Percentiles rank a stretch among this genome's conserved stretches.
Conservation (phyloP, 805 yeast species). For the Saturnispora saitoi region DNA sequence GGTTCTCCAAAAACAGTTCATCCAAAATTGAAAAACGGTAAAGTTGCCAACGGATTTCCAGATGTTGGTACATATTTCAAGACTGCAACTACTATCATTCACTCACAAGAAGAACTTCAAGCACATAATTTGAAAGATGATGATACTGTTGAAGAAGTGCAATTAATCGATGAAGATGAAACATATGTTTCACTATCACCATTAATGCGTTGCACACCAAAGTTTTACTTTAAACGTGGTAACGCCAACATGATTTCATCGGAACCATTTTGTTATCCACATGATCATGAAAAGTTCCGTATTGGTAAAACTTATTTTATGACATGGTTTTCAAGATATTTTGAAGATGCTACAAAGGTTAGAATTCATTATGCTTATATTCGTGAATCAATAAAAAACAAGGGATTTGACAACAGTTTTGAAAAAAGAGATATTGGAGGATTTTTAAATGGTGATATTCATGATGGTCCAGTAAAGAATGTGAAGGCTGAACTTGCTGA, state of each 20-base stretch:
- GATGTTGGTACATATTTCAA: conserved; percentile 71
- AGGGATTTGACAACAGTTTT: conserved; percentile 37
- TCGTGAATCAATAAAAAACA: conserved; percentile 43
- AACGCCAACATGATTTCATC: conserved; percentile 43
- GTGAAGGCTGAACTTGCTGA: conserved; percentile 17
- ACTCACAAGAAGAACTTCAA: conserved; percentile 52
- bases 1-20: conserved; percentile 74
- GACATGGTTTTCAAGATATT: conserved; percentile 72
- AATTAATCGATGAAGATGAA: conserved; percentile 57
- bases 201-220: conserved; percentile 78
- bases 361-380: conserved; percentile 60
- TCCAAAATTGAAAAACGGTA: conserved; percentile 71
- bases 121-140: conserved; percentile 67
- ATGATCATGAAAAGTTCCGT: conserved; percentile 47
- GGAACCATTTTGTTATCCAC: conserved; percentile 84
- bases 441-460: conserved; percentile 5
- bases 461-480: conserved; percentile 8
- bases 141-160: conserved; percentile 48
- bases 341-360: conserved; percentile 52
- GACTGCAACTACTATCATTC: conserved; percentile 50
- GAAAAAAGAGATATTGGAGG: conserved; percentile 26
- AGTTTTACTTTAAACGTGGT: conserved; percentile 58
- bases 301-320: conserved; percentile 61
- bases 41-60: conserved; percentile 57
- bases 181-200: conserved; percentile 69